Evolutionary conservation across 345 rosid genomes (phyloP), one percentile per base, ranked within the genome.

Genomic region (Microthlaspi erraticum): DNA sequence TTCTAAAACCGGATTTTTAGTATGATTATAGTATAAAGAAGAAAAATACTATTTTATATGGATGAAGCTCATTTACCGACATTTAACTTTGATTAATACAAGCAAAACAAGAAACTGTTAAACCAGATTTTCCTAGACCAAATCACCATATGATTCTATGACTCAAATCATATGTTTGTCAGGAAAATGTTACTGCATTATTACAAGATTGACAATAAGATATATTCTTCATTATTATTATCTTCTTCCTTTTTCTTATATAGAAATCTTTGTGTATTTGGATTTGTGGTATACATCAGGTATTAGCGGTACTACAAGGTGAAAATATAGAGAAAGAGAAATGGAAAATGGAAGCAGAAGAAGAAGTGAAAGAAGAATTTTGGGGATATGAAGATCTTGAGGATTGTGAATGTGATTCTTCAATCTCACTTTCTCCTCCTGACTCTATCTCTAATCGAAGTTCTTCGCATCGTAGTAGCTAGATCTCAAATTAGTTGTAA

Each of bases 351-450:
- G 84, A 90, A 4, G 85, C 81, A 73, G 91, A 84, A 54, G 97
- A 84, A 66, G 88, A 90, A 73, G 86, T 82, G 34, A 83, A 84
- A 13, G 88, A 84, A 76, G 91, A 89, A 50, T 82, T 91, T 64
- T 91, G 91, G 96, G 96, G 95, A 8, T 91, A 85, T 68, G 96
- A 91, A 81, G 99, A 94, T 76, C 81, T 94, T 49, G 79, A 76
- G 20, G 99, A 89, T 68, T 79, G 81, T 62, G 90, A 89, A 45
- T 83, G 60, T 69, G 81, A 81, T 71, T 74, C 60, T 52, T 85
- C 90, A 50, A 80, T 75, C 80, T 85, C 92, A 7, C 37, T 70
- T 64, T 88, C 97, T 44, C 93, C 84, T 7, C 85, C 79, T 45
- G 79, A 88, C 64, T 90, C 93, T 5, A 75, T 83, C 62, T 87